Conservation (phyloP, 176 grass and related monocot genomes). For the Bonia amplexicaulis region DNA sequence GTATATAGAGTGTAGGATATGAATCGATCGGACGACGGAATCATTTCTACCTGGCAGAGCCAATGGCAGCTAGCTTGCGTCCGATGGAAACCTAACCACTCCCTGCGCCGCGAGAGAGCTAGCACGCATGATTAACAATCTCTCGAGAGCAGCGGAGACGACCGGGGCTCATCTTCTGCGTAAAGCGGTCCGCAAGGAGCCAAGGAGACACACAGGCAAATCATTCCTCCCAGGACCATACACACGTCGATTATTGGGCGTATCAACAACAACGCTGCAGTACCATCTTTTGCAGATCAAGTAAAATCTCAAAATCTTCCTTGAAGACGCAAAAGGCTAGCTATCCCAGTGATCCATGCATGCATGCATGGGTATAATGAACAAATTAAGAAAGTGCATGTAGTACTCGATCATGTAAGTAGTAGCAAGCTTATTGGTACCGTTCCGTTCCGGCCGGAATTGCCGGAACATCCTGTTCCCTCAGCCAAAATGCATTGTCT, state of each 20-base stretch:
- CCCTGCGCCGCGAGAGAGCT: not conserved
- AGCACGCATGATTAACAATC: not conserved
- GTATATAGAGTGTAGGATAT: no score
- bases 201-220: not conserved
- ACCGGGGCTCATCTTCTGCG: not conserved
- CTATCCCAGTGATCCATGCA: not conserved
- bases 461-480: no score
- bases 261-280: not conserved
- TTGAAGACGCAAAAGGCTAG: not conserved
- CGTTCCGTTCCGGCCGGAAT: no score
- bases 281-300: constrained; percentile 19
- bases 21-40: not conserved
- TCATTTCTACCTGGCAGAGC: not conserved
- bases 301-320: constrained; percentile 33
- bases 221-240: constrained; percentile 28
- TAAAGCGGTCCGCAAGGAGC: not conserved
- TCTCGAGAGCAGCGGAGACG: constrained; percentile 28
- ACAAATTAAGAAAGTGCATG: not conserved
- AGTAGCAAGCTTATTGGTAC: no score
- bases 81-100: not conserved
- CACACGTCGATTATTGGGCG: not conserved
- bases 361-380: not conserved
- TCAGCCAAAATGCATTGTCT: no score
- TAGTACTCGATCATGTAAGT: no score
- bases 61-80: not conserved